Evolutionary conservation across 2,329 filamentous ascomycete genomes (phyloP).

Genomic region (Exophiala sideris): DNA sequence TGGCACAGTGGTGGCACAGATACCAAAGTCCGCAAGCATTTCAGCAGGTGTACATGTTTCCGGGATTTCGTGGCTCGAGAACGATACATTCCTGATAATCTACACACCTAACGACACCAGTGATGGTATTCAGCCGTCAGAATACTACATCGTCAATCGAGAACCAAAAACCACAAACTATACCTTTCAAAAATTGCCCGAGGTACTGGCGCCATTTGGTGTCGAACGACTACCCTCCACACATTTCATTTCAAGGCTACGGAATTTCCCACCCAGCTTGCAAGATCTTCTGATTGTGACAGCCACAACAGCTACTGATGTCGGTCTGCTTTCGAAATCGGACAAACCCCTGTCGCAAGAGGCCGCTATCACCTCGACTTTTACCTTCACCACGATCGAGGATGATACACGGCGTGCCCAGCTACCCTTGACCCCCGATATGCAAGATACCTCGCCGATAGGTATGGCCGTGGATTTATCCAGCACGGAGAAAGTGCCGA

Average conservation of each 20-base stretch:
- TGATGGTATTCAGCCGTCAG: conserved; percentile 55
- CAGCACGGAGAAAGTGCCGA: conserved; percentile 69
- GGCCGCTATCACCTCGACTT: conserved; percentile 63
- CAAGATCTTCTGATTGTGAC: conserved; percentile 78
- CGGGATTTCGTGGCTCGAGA: conserved; percentile 82
- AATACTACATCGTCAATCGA: conserved; percentile 76
- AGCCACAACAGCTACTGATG: conserved; percentile 74
- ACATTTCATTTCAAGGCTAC: conserved; percentile 73
- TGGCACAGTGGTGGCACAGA: conserved; percentile 70
- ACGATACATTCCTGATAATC: conserved; percentile 75
- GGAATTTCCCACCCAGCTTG: conserved; percentile 74
- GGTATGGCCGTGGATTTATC: conserved; percentile 84
- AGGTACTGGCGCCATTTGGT: conserved; percentile 71
- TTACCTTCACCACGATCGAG: conserved; percentile 68
- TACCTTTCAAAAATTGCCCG: conserved; percentile 69
- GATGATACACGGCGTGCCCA: conserved; percentile 73
- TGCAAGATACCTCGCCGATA: conserved; percentile 71
- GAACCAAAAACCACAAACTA: conserved; percentile 58
- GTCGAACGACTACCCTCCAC: conserved; percentile 65
- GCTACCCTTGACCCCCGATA: conserved; percentile 65
- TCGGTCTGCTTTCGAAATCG: conserved; percentile 74
- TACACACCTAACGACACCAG: conserved; percentile 61
- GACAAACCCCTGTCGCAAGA: conserved; percentile 63
- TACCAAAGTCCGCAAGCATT: conserved; percentile 71
- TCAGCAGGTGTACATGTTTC: conserved; percentile 67